Evolutionary conservation across 2,329 filamentous ascomycete genomes (phyloP).

Genomic region (Pleurostoma richardsiae): DNA sequence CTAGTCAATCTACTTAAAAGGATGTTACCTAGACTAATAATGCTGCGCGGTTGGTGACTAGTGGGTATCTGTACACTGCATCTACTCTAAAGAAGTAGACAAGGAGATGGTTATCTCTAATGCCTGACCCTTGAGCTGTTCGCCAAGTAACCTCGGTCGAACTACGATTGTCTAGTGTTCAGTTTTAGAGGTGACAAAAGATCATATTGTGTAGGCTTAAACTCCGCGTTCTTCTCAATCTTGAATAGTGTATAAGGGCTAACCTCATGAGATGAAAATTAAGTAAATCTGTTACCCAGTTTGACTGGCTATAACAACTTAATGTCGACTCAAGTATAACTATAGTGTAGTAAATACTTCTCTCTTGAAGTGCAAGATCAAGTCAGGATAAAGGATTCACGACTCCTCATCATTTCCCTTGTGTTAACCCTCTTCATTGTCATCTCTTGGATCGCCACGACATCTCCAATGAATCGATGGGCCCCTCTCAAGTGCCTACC

Average conservation of each 20-base stretch:
- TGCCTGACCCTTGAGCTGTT: too few relatives aligned
- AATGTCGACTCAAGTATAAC: not conserved
- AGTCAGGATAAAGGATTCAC: not conserved
- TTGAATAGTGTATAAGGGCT: not conserved
- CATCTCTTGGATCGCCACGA: not conserved
- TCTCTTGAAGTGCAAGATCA: not conserved
- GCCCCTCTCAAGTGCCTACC: not conserved
- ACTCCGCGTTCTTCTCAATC: not conserved
- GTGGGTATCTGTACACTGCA: too few relatives aligned
- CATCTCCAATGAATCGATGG: not conserved
- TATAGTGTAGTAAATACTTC: not conserved
- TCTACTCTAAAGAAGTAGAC: too few relatives aligned
- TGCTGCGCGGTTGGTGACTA: too few relatives aligned
- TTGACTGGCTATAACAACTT: not conserved
- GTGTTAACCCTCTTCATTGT: not conserved
- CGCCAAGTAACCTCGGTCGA: too few relatives aligned
- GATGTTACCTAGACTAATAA: too few relatives aligned
- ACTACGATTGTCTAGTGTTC: too few relatives aligned
- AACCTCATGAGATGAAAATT: not conserved
- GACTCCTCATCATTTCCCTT: not conserved
- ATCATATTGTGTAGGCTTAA: not conserved
- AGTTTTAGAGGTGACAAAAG: too few relatives aligned
- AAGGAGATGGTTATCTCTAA: too few relatives aligned
- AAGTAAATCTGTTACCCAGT: not conserved
- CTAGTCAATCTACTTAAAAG: too few relatives aligned